These are phyloP conservation scores for Narthecium ossifragum DNA, from an alignment of 106 monocot species.

Conservation along the genomic window DNA sequence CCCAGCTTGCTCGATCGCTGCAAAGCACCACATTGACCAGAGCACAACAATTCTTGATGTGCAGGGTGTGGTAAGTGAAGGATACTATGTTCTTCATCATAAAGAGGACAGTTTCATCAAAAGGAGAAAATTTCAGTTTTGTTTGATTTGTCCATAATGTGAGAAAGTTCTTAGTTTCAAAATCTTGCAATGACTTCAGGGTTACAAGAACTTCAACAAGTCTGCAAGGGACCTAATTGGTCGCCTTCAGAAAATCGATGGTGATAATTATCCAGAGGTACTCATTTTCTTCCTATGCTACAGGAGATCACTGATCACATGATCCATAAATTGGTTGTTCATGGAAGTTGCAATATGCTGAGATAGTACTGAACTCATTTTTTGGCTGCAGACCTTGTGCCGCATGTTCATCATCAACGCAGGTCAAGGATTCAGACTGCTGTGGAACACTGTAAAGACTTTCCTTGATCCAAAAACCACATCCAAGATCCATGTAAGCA, in stretches of 20 bases:
- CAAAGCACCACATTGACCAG: constrained; percentile 56
- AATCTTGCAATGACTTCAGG: background rate
- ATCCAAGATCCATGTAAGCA: constrained; percentile 33
- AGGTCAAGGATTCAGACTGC: constrained; percentile 63
- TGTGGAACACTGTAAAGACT: constrained; percentile 85
- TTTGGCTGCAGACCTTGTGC: constrained; percentile 15
- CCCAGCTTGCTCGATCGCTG: constrained; percentile 62
- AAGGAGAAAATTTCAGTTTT: no score
- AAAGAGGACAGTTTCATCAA: no score
- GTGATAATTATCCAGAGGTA: constrained; percentile 87
- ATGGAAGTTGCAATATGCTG: no score
- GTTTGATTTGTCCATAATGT: no score
- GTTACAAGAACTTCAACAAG: constrained; percentile 35
- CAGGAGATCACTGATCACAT: no score
- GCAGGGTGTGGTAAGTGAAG: constrained; percentile 58
- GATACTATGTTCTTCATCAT: background rate
- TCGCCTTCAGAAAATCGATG: constrained; percentile 61
- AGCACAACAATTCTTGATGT: constrained; percentile 74
- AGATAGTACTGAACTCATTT: background rate
- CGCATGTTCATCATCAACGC: constrained; percentile 46
- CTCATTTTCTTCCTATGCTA: no score
- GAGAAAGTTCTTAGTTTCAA: no score
- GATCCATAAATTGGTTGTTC: no score
- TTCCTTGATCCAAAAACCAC: constrained; percentile 80
- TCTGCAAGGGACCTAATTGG: constrained; percentile 55